phyloP scores from a whole-genome alignment of 805 yeast genomes.

The baker's yeast (Saccharomyces cerevisiae) region DNA sequence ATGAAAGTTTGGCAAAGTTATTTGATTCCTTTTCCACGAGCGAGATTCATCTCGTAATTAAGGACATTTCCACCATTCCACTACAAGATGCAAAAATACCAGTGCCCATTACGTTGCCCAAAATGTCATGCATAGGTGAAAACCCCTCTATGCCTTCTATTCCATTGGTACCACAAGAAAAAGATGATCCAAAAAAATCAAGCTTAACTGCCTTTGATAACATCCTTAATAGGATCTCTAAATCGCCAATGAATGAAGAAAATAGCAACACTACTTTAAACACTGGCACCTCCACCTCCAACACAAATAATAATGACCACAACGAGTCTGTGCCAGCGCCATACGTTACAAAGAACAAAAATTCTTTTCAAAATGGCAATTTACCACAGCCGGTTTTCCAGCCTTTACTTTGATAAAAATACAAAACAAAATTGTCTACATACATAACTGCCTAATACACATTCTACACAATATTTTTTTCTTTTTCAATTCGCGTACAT shows the following conservation, averaged over 20 bases:
- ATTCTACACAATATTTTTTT: neutral
- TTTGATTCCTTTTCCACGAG: constrained; percentile 31
- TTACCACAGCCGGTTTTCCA: constrained; percentile 29
- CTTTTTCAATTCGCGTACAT: neutral
- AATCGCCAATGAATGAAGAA: constrained; percentile 4
- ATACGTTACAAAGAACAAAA: constrained; percentile 7
- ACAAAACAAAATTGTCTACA: neutral
- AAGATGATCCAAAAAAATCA: neutral
- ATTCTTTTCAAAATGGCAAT: constrained; percentile 21
- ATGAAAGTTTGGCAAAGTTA: constrained; percentile 40
- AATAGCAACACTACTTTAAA: constrained; percentile 1
- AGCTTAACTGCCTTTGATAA: constrained; percentile 14
- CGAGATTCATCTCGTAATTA: constrained; percentile 36
- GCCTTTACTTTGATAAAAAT: constrained; percentile 15
- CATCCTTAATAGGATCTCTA: constrained; percentile 15
- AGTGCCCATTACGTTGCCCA: neutral
- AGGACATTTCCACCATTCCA: constrained; percentile 11
- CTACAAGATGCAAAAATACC: neutral
- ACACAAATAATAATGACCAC: neutral
- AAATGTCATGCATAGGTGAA: neutral
- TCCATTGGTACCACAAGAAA: neutral
- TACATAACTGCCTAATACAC: neutral
- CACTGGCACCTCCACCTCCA: neutral
- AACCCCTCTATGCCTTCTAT: constrained; percentile 4
- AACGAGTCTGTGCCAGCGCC: neutral